Base-by-base conservation (phyloP, 2,329 filamentous ascomycete genomes). In the Verticillium alfalfae region DNA sequence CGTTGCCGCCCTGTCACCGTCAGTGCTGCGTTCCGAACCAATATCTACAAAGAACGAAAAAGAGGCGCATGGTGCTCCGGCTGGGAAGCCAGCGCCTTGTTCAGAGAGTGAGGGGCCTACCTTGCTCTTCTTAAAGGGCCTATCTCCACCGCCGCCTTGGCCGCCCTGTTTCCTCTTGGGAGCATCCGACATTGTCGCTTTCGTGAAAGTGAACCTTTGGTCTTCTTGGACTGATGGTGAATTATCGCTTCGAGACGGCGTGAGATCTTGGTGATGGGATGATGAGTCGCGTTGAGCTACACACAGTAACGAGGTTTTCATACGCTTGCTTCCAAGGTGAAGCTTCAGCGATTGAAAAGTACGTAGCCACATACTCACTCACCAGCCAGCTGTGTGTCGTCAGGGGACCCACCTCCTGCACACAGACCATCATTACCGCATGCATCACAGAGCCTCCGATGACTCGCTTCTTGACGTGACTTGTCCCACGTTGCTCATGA, bases 1-100 rank as follows among this genome's bases (percentile, higher is more conserved):
- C 75, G 61, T 78, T 81, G 61, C 84, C 83, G 39, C 80, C 78
- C 81, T 84, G 39, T 2, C 36, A 55, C 36, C 57, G 58, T 57
- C 39, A 56, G 49, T 41, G 18, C 12, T 52, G 31, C 15, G 2
- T 31, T 41, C 31, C 26, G 5, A 31, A 31, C 26, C 26, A 31
- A 5, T 31, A 4, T 31, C 26, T 31, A 31, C 26, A 31, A 31
- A 31, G 26, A 31, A 31, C 1, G 5, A 31, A 31, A 31, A 31
- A 31, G 5, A 31, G 26, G 22, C 22, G 22, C 22, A 22, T 22
- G 26, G 26, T 31, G 26, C 26, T 31, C 26, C 26, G 26, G 15
- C 15, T 58, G 36, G 36, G 9, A 37, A 37, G 9, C 36, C 26
- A 31, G 26, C 26, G 26, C 4, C 26, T 31, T 31, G 26, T 31